Evolutionary conservation across 352 stramenopile genomes (phyloP).

Genomic region (Pythium volutum): DNA sequence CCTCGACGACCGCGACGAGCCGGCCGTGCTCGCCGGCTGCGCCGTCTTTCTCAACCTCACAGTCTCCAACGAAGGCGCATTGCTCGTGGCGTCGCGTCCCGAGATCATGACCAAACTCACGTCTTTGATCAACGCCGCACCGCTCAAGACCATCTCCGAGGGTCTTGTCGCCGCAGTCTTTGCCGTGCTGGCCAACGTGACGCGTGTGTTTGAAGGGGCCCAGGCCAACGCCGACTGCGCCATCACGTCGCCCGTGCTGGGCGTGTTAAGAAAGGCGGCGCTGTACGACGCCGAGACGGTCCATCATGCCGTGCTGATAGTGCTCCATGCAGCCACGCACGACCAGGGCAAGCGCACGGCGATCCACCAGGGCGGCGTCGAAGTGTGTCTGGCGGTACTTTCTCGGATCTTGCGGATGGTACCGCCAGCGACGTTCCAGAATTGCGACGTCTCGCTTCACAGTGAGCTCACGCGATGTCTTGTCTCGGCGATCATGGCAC

Average conservation of each 20-base stretch:
- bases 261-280: conserved; percentile 50
- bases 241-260: conserved; percentile 44
- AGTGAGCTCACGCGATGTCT: conserved; percentile 54
- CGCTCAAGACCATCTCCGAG: conserved; percentile 39
- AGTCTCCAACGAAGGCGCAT: conserved; percentile 51
- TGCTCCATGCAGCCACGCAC: conserved; percentile 52
- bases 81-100: conserved; percentile 36
- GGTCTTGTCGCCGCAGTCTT: conserved; percentile 37
- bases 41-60: conserved; percentile 57
- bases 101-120: conserved; percentile 43
- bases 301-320: conserved; percentile 36
- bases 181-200: conserved; percentile 52
- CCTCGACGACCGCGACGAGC: conserved; percentile 41
- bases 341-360: conserved; percentile 52
- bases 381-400: conserved; percentile 60
- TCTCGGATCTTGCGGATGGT: conserved; percentile 28
- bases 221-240: conserved; percentile 37
- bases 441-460: conserved; percentile 28
- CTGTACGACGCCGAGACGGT: conserved; percentile 45
- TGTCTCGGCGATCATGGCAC: conserved; percentile 56
- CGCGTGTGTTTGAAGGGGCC: conserved; percentile 51
- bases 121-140: conserved; percentile 40
- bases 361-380: conserved; percentile 47
- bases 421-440: conserved; percentile 17
- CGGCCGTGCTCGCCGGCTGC: conserved; percentile 42